These are phyloP conservation scores for Leccinum sublutescens DNA, from an alignment of 768 basidiomycete species.

Conservation along the genomic window DNA sequence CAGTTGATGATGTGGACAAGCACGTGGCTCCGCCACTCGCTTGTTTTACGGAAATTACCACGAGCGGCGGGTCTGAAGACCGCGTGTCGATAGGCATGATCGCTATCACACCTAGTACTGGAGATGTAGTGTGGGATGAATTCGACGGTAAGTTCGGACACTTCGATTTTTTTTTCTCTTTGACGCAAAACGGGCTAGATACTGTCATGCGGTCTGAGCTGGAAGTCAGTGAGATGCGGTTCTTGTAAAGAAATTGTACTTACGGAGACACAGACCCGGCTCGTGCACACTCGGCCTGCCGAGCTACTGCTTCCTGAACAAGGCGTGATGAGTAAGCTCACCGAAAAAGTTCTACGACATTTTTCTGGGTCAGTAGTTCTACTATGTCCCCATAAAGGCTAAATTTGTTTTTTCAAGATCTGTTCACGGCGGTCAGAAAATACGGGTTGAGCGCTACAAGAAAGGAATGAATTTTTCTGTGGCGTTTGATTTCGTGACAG, in stretches of 20 bases:
- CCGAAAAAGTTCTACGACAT: constrained; percentile 72
- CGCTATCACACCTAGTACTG: constrained; percentile 80
- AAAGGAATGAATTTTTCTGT: constrained; percentile 57
- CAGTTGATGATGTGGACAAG: constrained; percentile 58
- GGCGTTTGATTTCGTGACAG: constrained; percentile 65
- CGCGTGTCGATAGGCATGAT: constrained; percentile 67
- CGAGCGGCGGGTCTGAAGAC: constrained; percentile 15
- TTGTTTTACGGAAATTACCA: constrained; percentile 58
- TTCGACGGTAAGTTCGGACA: constrained; percentile 59
- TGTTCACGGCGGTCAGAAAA: constrained; percentile 38
- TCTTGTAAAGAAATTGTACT: neutral
- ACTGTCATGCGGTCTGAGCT: constrained; percentile 84
- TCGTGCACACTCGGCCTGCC: constrained; percentile 80
- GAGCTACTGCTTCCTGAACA: constrained; percentile 70
- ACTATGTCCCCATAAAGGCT: constrained; percentile 4
- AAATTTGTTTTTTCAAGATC: constrained; percentile 30
- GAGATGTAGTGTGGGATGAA: constrained; percentile 92
- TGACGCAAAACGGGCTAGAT: constrained; percentile 44
- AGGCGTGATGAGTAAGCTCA: constrained; percentile 68
- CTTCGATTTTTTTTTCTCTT: constrained; percentile 2
- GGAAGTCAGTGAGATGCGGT: constrained; percentile 50
- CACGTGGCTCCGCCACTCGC: constrained; percentile 66
- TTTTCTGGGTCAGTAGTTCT: constrained; percentile 54
- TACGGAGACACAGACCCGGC: constrained; percentile 62
- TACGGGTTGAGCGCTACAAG: constrained; percentile 64